Evolutionary conservation across 192 early-diverging fungal species (phyloP).

Genomic region (Chytriomyces confervae): DNA sequence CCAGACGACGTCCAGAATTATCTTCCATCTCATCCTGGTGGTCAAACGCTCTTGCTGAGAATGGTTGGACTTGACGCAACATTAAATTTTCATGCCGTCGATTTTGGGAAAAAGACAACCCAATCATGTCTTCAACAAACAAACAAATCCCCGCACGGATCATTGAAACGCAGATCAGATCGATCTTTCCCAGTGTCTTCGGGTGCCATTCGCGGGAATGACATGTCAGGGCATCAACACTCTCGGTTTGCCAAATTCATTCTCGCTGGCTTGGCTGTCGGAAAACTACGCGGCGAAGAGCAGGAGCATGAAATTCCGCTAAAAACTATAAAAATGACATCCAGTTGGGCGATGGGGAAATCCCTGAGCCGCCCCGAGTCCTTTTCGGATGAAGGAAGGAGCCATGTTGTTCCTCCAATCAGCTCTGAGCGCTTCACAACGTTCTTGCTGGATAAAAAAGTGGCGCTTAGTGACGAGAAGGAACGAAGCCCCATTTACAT

Average conservation of each 20-base stretch:
- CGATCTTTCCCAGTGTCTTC: background rate
- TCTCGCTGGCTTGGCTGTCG: slow-evolving; percentile 40
- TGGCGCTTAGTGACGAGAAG: background rate
- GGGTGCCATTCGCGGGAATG: background rate
- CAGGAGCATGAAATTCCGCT: background rate
- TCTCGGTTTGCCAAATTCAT: slow-evolving; percentile 40
- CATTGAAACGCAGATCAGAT: background rate
- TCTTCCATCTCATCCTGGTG: slow-evolving; percentile 38
- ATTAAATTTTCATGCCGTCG: slow-evolving; percentile 21
- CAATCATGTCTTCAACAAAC: slow-evolving; percentile 1
- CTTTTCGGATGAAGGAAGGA: background rate
- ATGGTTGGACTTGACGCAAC: slow-evolving; percentile 42
- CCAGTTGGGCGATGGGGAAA: background rate
- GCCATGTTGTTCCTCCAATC: background rate
- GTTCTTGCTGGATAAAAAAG: slow-evolving; percentile 19
- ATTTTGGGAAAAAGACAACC: background rate
- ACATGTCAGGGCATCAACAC: slow-evolving; percentile 23
- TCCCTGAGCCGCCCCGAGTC: background rate
- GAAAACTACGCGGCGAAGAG: slow-evolving; percentile 24
- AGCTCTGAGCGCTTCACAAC: slow-evolving; percentile 12
- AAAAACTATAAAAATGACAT: background rate
- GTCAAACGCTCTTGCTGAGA: background rate
- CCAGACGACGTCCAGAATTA: slow-evolving; percentile 40
- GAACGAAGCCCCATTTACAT: slow-evolving; percentile 9
- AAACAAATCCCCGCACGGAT: background rate